Evolutionary conservation across 1,284 basidiomycete species (phyloP), one percentile per base, ranked within the genome.

Genomic region (Heterobasidion occidentale): DNA sequence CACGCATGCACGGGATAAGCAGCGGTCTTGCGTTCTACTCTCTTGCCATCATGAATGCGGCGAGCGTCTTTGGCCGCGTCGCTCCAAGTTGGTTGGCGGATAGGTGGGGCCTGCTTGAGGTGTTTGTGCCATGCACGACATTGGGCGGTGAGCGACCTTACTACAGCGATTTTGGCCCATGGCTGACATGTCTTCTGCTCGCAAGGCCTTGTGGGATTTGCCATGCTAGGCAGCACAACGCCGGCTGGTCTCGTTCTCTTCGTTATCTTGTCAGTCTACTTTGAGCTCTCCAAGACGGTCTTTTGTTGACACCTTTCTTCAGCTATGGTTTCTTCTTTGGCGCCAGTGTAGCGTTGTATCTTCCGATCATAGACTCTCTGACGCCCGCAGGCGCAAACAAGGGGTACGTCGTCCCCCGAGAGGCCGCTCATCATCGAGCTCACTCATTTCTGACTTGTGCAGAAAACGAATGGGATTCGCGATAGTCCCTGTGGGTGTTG

Each of bases 251-350:
- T 68, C 11, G 62, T 67, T 12, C n/a, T 64, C 3, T 67, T 66
- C 52, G 62, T 61, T 12, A 46, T 58, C 27, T 46, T 46, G 56
- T 67, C 15, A 55, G 65, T 57, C 34, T n/a, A n/a, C 7, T 11
- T n/a, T 3, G 42, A 7, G 15, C 46, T 46, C n/a, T 8, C 15
- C n/a, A 34, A 7, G 9, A 9, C 19, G 49, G 36, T 35, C 12
- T 36, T 33, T 9, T 19, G 27, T n/a, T 17, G 5, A 34, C 12
- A 11, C 27, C 34, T 56, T 45, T 8, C 33, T 47, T 2, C 36
- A 56, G 55, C n/a, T 63, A 66, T 53, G 65, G 65, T 4, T 63
- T 65, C 57, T 65, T 68, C 56, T 65, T 64, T 27, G 65, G 62
- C 33, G 60, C 62, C 5, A 60, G 64, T 17, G 55, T 56, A 3